These are phyloP conservation scores for Saccharum hybrid DNA, from an alignment of 202 grass and related monocot genomes.

Conservation along the genomic window DNA sequence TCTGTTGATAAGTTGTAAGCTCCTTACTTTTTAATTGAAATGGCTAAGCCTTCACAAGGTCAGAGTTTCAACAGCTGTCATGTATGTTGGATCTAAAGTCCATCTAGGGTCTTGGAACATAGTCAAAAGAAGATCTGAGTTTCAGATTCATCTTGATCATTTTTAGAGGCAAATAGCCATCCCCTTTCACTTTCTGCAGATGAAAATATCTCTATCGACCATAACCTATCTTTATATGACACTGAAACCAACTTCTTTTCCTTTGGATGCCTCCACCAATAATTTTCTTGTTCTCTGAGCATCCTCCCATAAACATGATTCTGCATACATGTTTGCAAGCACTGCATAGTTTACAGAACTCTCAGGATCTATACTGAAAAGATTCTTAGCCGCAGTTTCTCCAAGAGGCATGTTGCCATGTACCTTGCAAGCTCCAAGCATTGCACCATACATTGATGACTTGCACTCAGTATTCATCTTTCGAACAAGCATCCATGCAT, in stretches of 20 bases:
- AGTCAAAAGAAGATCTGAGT: constrained; percentile 7
- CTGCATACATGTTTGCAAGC: constrained; percentile 81
- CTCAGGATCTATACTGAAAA: constrained; percentile 56
- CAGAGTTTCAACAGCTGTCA: not conserved
- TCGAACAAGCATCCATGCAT: constrained; percentile 70
- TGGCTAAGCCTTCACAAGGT: not conserved
- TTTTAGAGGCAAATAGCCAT: not conserved
- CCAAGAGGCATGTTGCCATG: constrained; percentile 63
- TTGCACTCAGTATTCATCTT: constrained; percentile 53
- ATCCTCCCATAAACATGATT: constrained; percentile 69
- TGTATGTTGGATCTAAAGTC: not conserved
- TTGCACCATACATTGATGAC: constrained; percentile 78
- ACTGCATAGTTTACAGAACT: constrained; percentile 72
- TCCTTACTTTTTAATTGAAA: not conserved
- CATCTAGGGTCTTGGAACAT: not conserved
- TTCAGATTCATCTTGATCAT: constrained; percentile 10
- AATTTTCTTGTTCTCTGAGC: constrained; percentile 64
- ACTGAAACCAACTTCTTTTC: constrained; percentile 62
- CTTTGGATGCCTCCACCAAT: constrained; percentile 50
- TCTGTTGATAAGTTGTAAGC: not conserved
- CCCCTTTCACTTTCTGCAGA: not conserved
- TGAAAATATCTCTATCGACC: not conserved
- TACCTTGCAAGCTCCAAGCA: constrained; percentile 74
- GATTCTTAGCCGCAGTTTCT: constrained; percentile 59
- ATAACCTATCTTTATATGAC: constrained; percentile 45